Evolutionary conservation across 2,329 filamentous ascomycete genomes (phyloP), one percentile per base, ranked within the genome.

Genomic region (Malbranchea cinnamomea): DNA sequence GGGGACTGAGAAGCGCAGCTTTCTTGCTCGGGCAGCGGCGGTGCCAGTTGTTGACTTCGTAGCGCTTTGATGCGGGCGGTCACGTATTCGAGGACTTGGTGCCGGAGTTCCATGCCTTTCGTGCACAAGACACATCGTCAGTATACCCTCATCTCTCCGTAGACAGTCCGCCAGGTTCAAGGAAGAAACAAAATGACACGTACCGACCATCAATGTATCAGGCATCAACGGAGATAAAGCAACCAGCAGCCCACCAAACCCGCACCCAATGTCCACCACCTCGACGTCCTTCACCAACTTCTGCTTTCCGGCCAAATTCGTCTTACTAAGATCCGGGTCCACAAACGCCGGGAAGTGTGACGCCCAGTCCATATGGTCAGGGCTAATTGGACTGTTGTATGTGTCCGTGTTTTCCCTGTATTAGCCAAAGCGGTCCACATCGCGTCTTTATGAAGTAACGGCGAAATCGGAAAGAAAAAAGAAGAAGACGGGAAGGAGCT

Each of bases 211-310:
- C 38, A 95, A 60, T 1, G 75, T 82, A 19, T 89, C 68, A 3
- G 89, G 87, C 45, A 94, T 62, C 23, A 75, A 63, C 1, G 85
- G 82, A 8, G 81, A 75, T 26, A 98, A 67, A 4, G 83, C 85
- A 40, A 95, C 78, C 3, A 92, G 66, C 33, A 98, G 63, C 5
- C 89, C 89, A 26, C 89, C 89, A 53, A 93, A 98, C 4, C 89
- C 89, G 53, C 89, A 98, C 15, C 89, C 89, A 50, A 98, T 94
- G 58, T 98, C 89, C 40, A 87, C 84, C 26, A 98, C 74, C 50
- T 94, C 84, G 26, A 98, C 77, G 37, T 82, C 66, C 50, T 79
- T 77, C 19, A 59, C 62, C 37, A 79, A 55, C 49, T 44, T 53
- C 51, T 37, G 48, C 38, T 43, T 39, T 14, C 49, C 53, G 13